phyloP scores from a whole-genome alignment of 805 yeast genomes.

The Komagataella kurtzmanii region DNA sequence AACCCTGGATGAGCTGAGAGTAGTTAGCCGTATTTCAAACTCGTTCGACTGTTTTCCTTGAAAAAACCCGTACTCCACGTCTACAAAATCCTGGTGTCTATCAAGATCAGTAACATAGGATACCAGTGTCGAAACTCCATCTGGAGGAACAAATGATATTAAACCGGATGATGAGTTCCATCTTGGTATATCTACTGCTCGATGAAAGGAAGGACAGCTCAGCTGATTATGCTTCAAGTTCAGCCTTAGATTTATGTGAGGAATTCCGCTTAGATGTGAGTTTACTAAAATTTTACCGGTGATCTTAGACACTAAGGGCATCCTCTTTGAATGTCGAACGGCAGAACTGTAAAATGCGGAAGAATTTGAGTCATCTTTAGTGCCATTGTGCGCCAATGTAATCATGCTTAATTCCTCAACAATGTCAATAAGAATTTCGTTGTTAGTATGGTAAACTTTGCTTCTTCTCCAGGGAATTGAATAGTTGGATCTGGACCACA shows the following conservation, averaged over 20 bases:
- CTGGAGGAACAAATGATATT: slow-evolving; percentile 76
- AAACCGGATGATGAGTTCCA: slow-evolving; percentile 36
- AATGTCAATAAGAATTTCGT: slow-evolving; percentile 80
- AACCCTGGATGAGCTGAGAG: slow-evolving; percentile 30
- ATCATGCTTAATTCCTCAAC: slow-evolving; percentile 51
- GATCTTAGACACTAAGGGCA: slow-evolving; percentile 38
- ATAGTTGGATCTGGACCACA: slow-evolving; percentile 20
- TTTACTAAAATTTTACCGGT: slow-evolving; percentile 52
- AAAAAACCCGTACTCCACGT: slow-evolving; percentile 37
- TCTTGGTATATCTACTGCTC: slow-evolving; percentile 40
- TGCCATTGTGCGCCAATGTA: slow-evolving; percentile 4
- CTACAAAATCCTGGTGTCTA: slow-evolving; percentile 34
- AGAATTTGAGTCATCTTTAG: slow-evolving; percentile 8
- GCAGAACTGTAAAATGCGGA: slow-evolving; percentile 10
- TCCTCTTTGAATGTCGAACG: slow-evolving; percentile 8
- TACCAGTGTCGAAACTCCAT: slow-evolving; percentile 56
- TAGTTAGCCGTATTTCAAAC: slow-evolving; percentile 45
- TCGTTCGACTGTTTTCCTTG: slow-evolving; percentile 40
- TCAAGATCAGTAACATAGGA: slow-evolving; percentile 46
- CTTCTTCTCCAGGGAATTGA: slow-evolving; percentile 68
- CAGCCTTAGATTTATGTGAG: slow-evolving; percentile 50
- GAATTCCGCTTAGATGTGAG: slow-evolving; percentile 66
- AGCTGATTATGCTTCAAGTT: slow-evolving; percentile 30
- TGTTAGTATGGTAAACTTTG: slow-evolving; percentile 58
- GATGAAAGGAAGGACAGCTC: slow-evolving; percentile 57